Base-by-base conservation (phyloP, 2,329 filamentous ascomycete genomes). In the Fusarium chaquense region DNA sequence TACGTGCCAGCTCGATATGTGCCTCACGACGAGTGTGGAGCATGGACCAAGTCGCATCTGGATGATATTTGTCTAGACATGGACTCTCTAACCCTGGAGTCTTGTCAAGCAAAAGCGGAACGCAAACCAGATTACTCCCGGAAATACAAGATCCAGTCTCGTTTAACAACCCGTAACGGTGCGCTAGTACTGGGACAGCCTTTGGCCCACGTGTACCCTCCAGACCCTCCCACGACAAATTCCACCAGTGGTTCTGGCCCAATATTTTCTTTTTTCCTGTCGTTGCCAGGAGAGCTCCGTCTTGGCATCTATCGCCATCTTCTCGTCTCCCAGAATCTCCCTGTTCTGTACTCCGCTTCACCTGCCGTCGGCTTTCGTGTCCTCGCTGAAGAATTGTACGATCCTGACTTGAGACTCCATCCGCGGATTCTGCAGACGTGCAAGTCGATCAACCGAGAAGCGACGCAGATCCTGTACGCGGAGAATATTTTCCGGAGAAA, bases 241-340 rank as follows among this genome's bases (percentile, higher is more conserved):
- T n/a, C 49, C 15, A 46, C 32, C 45, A 30, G 32, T 16, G 38
- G 18, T 26, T 15, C 26, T 22, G 15, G 8, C 18, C n/a, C 45
- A 10, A 33, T 20, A 4, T 5, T 32, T 16, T 43, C 18, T 11
- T 7, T 71, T 11, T 6, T 71, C 10, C 11, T 69, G 16, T 4
- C 22, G 3, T 22, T 71, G 0, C 65, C 68, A 6, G 18, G 22
- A 2, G 68, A 71, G 5, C 46, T 66, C 6, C 50, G 68, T 12
- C 56, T 71, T 11, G 20, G n/a, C 13, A 59, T 71, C 15, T 71
- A 69, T 18, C 52, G 41, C 11, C 15, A 51, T 1, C 68, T 70
- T 0, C 68, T 70, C n/a, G 7, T 46, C 20, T 65, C 53, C 10
- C 8, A 9, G 5, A 4, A 5, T 9, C 6, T 44, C 5, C 18